These are phyloP conservation scores for Ophiostoma australiae DNA, from an alignment of 2,329 filamentous ascomycete genomes.

Conservation along the genomic window DNA sequence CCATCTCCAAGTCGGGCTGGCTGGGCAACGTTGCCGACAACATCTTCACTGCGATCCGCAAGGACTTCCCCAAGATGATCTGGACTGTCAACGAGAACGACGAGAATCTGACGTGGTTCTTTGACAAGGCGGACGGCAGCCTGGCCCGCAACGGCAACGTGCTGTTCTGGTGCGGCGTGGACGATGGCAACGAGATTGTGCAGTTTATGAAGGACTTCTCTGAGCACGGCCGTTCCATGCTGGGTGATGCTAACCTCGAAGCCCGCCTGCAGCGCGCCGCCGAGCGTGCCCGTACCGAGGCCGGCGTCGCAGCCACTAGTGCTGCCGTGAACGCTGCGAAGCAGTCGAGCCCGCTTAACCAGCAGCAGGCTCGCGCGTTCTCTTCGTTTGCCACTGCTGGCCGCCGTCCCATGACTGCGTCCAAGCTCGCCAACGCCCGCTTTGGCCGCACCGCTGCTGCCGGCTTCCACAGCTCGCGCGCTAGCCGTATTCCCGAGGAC, in stretches of 20 bases:
- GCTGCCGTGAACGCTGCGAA: conserved; percentile 17
- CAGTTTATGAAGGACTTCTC: conserved; percentile 82
- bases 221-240: conserved; percentile 75
- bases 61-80: conserved; percentile 82
- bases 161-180: conserved; percentile 93
- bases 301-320: conserved; percentile 34
- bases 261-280: conserved; percentile 76
- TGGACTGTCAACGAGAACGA: conserved; percentile 97
- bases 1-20: conserved; percentile 92
- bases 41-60: conserved; percentile 87
- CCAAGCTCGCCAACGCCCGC: conserved; percentile 27
- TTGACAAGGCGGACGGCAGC: conserved; percentile 92
- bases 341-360: conserved; percentile 25
- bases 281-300: conserved; percentile 43
- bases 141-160: conserved; percentile 80
- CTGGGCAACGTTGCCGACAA: conserved; percentile 92
- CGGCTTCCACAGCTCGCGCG: conserved; percentile 26
- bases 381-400: conserved; percentile 48
- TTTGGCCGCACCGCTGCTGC: conserved; percentile 21
- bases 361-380: conserved; percentile 58
- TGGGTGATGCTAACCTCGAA: conserved; percentile 84
- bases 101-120: conserved; percentile 97
- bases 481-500: conserved; percentile 54
- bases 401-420: conserved; percentile 32
- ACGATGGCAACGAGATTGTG: conserved; percentile 73